These are phyloP conservation scores for Lepidium sativum DNA, from an alignment of 345 rosid species.

Conservation along the genomic window DNA sequence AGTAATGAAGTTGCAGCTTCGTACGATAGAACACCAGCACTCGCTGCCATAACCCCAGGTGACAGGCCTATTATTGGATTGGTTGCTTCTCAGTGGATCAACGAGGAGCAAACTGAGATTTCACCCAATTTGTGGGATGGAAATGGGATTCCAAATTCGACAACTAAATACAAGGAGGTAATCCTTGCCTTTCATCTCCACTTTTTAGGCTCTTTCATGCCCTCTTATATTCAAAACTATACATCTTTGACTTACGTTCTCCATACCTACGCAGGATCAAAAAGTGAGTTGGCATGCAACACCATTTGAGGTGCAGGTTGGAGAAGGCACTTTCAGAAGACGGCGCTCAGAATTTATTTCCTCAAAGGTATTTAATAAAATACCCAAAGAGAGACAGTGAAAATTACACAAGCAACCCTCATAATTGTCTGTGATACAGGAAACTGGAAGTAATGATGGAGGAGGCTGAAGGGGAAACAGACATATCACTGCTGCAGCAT, in stretches of 20 bases:
- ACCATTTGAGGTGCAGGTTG: slow-evolving; percentile 90
- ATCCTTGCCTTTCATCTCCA: neutral
- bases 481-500: slow-evolving; percentile 13
- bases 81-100: slow-evolving; percentile 88
- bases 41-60: slow-evolving; percentile 41
- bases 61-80: slow-evolving; percentile 87
- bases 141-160: slow-evolving; percentile 96
- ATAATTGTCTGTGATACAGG: slow-evolving; percentile 9
- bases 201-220: neutral
- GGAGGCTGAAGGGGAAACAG: slow-evolving; percentile 12
- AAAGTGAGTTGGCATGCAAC: slow-evolving; percentile 99
- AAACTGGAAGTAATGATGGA: slow-evolving; percentile 28
- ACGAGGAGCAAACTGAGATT: slow-evolving; percentile 38
- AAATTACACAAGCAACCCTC: neutral
- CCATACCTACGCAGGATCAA: slow-evolving; percentile 57
- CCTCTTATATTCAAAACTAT: neutral
- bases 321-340: slow-evolving; percentile 84
- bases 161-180: slow-evolving; percentile 96
- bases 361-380: slow-evolving; percentile 8
- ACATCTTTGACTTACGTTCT: neutral
- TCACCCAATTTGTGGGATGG: slow-evolving; percentile 94
- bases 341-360: slow-evolving; percentile 13
- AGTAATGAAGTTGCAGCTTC: slow-evolving; percentile 9
- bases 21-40: slow-evolving; percentile 10
- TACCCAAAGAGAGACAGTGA: neutral